Evolutionary conservation across 2,329 filamentous ascomycete genomes (phyloP).

Genomic region (Colletotrichum sp.): DNA sequence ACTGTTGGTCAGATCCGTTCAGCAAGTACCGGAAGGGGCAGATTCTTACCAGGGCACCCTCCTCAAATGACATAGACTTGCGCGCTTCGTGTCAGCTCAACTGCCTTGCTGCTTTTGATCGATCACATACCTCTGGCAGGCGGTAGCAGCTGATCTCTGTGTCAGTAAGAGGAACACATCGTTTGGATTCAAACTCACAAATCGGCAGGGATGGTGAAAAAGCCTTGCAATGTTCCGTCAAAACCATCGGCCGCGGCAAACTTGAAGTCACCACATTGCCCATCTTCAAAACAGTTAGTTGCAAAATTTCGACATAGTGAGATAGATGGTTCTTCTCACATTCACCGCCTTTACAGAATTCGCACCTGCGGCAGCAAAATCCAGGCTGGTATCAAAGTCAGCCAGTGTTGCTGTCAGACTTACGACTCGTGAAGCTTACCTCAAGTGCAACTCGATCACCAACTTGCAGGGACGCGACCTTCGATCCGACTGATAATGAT

Average conservation of each 20-base stretch:
- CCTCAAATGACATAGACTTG: background rate
- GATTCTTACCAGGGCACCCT: background rate
- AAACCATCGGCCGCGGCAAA: background rate
- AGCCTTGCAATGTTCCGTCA: background rate
- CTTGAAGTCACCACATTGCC: background rate
- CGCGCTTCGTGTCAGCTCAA: background rate
- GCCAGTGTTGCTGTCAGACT: background rate
- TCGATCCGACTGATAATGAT: background rate
- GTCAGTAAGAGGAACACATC: background rate
- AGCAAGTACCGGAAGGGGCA: background rate
- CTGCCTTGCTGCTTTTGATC: background rate
- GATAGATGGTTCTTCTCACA: background rate
- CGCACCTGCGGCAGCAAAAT: background rate
- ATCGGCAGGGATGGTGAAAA: background rate
- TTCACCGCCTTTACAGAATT: background rate
- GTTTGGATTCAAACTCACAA: background rate
- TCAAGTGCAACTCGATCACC: background rate
- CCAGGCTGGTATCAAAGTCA: background rate
- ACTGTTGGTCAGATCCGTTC: background rate
- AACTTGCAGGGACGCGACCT: background rate
- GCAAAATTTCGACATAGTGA: background rate
- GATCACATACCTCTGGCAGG: background rate
- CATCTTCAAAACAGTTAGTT: background rate
- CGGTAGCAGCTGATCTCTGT: background rate
- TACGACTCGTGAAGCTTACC: background rate